Base-by-base conservation (phyloP, 257 asterid genomes). In the Hygrophila difformis region DNA sequence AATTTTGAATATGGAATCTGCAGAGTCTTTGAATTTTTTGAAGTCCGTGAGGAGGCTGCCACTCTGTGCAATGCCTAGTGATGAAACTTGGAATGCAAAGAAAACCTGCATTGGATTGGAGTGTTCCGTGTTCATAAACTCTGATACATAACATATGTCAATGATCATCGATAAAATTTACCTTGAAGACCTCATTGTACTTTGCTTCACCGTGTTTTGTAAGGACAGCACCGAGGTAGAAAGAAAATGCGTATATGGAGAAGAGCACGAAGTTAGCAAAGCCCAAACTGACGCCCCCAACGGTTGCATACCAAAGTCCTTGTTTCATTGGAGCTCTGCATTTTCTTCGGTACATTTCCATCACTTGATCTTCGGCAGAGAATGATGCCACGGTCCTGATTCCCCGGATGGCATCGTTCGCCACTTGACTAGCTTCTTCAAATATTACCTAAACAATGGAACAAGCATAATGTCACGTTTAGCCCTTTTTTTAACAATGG, bases 81-180 rank as follows among this genome's bases (percentile, higher is more conserved):
- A 53, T n/a, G 75, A 65, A 39, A 68, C 55, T 47, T 66, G 68
- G 19, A 68, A 38, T 14, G 75, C 75, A 44, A 69, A 69, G 67
- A 69, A 63, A 20, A 69, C 71, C 74, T 68, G 35, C 53, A 18
- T 39, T 4, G 5, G 7, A 24, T 7, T 24, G 3, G 5, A 2
- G 29, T 24, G 29, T 45, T 24, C 21, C 6, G 20, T 13, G 7
- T n/a, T 14, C 21, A 24, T 24, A 20, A 13, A 24, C 36, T 23
- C 16, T 36, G 31, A 4, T 34, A 38, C 23, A 21, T 41, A 39
- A 16, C 13, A 15, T 26, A 5, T 3, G 8, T 23, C 23, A 29
- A 36, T n/a, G n/a, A 17, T 3, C 2, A 4, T 10, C n/a, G n/a
- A n/a, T n/a, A n/a, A 1, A 11, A 21, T 10, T 29, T 56, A 63